Percentiles rank a stretch among this genome's conserved stretches.
phyloP scores from a whole-genome alignment of 345 rosid genomes.

The Hypericum perforatum region DNA sequence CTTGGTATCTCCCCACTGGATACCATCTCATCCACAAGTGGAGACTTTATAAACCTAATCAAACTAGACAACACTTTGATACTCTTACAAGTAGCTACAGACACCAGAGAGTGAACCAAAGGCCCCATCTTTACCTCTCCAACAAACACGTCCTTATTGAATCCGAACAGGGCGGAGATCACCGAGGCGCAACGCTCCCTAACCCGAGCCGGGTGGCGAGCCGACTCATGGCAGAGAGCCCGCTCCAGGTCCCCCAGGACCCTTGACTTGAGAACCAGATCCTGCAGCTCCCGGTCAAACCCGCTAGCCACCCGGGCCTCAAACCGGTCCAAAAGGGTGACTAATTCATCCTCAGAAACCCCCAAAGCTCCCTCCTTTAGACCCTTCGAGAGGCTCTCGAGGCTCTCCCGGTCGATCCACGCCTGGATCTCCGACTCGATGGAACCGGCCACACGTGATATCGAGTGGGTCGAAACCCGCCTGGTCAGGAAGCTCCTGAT shows the following conservation, averaged over 20 bases:
- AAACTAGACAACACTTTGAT: constrained; percentile 32
- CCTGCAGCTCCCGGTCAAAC: constrained; percentile 46
- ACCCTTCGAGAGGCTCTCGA: constrained; percentile 28
- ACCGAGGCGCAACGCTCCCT: constrained; percentile 38
- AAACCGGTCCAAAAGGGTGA: constrained; percentile 30
- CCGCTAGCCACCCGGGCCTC: constrained; percentile 39
- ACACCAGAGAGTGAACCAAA: constrained; percentile 35
- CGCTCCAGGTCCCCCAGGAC: constrained; percentile 27
- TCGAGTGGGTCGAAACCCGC: constrained; percentile 40
- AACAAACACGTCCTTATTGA: constrained; percentile 65
- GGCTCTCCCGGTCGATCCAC: constrained; percentile 62
- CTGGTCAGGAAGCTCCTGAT: constrained; percentile 44
- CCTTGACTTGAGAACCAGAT: constrained; percentile 42
- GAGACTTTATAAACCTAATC: constrained; percentile 45
- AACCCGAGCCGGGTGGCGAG: constrained; percentile 18
- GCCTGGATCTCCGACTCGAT: constrained; percentile 58
- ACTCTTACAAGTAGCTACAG: constrained; percentile 25
- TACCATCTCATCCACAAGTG: constrained; percentile 49
- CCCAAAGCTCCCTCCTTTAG: constrained; percentile 17
- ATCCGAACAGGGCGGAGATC: constrained; percentile 36
- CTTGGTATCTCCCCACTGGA: constrained; percentile 36
- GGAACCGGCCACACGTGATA: constrained; percentile 57
- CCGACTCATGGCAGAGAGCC: constrained; percentile 22
- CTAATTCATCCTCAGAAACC: constrained; percentile 31
- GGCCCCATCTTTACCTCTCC: constrained; percentile 47